Evolutionary conservation across 208 protist genomes (phyloP), one percentile per base, ranked within the genome.

Genomic region (Crithidia bombi): DNA sequence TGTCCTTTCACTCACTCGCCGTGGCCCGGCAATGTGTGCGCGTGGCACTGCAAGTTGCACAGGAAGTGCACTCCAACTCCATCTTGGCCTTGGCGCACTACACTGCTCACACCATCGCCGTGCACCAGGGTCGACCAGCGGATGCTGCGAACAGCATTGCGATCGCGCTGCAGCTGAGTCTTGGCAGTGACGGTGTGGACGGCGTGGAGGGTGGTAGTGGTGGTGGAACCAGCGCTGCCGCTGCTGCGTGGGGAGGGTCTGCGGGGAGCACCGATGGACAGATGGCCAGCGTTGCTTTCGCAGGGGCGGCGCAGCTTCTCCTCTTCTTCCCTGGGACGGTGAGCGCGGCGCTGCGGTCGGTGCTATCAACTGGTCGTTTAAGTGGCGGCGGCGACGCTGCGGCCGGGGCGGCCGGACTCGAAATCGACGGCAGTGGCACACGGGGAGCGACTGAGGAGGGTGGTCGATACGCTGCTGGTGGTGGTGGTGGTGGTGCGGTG

Each of bases 121-220:
- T 87, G 12, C 68, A 80, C 32, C 81, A 81, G 43, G 78, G 86
- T 59, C 57, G 78, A 30, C 73, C 82, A 12, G 33, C 64, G 4
- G 86, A 86, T n/a, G 90, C 90, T 7, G 90, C 86, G 5, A 87
- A 92, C 62, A 87, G 81, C 43, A 83, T 95, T 23, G 75, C 90
- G n/a, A 89, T 95, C 28, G 82, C 87, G 25, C 77, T 95, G 19
- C 87, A 92, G 66, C 63, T 95, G 15, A 78, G 79, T 10, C 51
- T 70, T 17, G 47, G 33, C 1, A 65, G 58, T 14, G 26, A 26
- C 35, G 46, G 33, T 12, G 5, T 30, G 1, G 52, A 65, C 50
- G 10, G 28, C 25, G 23, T 17, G 5, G 11, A 1, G 0, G 39
- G 43, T 17, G 30, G 21, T 30, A 28, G 38, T 33, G 39, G 32